These are phyloP conservation scores for Chalciporus sphaerocephalus DNA, from an alignment of 768 basidiomycete genomes.

Conservation along the genomic window DNA sequence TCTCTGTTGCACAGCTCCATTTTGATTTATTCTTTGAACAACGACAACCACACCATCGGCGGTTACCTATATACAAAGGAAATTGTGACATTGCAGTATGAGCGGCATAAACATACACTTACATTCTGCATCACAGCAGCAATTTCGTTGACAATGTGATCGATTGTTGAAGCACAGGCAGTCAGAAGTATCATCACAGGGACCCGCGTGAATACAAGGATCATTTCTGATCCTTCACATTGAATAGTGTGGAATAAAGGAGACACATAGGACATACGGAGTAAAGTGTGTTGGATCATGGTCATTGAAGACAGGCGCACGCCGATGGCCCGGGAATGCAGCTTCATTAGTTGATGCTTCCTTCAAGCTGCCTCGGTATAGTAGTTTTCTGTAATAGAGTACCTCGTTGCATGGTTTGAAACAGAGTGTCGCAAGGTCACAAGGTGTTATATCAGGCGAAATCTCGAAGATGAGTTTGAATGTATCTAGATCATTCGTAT, in stretches of 20 bases:
- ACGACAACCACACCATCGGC: constrained; percentile 54
- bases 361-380: constrained; percentile 4
- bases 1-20: constrained; percentile 34
- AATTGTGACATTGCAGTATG: background rate
- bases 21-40: constrained; percentile 34
- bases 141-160: constrained; percentile 54
- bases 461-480: constrained; percentile 40
- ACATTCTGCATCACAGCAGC: constrained; percentile 53
- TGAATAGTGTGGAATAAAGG: background rate
- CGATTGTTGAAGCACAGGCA: constrained; percentile 50
- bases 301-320: constrained; percentile 18
- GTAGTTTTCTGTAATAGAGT: constrained; percentile 14
- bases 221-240: constrained; percentile 31
- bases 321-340: constrained; percentile 11
- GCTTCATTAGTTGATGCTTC: background rate
- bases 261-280: constrained; percentile 18
- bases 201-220: constrained; percentile 56
- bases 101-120: constrained; percentile 10
- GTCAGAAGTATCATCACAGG: constrained; percentile 39
- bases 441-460: constrained; percentile 44
- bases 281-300: constrained; percentile 14
- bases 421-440: constrained; percentile 52
- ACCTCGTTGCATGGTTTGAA: constrained; percentile 56
- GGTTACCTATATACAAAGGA: constrained; percentile 39
- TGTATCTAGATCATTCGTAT: constrained; percentile 33